A percentile compares a stretch with the other conserved stretches of the same genome.
Conservation (phyloP, 768 basidiomycete species). For the Mycena olivaceomarginata region DNA sequence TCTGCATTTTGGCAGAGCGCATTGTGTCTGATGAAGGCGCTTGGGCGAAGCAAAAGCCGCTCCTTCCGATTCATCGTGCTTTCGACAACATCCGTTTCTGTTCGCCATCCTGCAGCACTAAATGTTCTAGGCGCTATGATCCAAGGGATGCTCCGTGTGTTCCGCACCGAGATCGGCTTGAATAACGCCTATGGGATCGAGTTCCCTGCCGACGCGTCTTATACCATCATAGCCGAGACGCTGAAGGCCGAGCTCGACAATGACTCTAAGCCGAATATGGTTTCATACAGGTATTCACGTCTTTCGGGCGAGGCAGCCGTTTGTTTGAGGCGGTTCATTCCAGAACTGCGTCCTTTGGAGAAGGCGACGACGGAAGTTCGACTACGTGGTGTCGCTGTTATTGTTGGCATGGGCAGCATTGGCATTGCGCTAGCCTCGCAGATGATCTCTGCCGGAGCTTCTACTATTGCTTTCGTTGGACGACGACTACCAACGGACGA, state of each 20-base stretch:
- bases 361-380: neutral
- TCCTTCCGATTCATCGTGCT: constrained; percentile 29
- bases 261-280: constrained; percentile 17
- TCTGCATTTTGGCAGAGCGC: constrained; percentile 29
- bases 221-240: neutral
- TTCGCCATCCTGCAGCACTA: neutral
- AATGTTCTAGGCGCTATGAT: constrained; percentile 43
- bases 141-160: constrained; percentile 55
- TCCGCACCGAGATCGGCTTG: constrained; percentile 51
- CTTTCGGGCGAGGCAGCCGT: neutral
- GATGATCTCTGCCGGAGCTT: constrained; percentile 49
- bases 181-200: constrained; percentile 36
- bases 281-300: constrained; percentile 14
- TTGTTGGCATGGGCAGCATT: constrained; percentile 58
- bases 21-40: constrained; percentile 33
- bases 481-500: constrained; percentile 45
- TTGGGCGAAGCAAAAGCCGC: constrained; percentile 3
- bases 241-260: constrained; percentile 13
- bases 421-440: constrained; percentile 50
- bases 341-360: constrained; percentile 45
- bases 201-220: neutral
- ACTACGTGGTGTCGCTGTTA: constrained; percentile 51
- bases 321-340: constrained; percentile 48
- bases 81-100: neutral
- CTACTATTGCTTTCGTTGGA: constrained; percentile 46